A percentile compares a stretch with the other conserved stretches of the same genome.
Conservation (phyloP, 2,329 filamentous ascomycete species). For the Pyricularia grisea region DNA sequence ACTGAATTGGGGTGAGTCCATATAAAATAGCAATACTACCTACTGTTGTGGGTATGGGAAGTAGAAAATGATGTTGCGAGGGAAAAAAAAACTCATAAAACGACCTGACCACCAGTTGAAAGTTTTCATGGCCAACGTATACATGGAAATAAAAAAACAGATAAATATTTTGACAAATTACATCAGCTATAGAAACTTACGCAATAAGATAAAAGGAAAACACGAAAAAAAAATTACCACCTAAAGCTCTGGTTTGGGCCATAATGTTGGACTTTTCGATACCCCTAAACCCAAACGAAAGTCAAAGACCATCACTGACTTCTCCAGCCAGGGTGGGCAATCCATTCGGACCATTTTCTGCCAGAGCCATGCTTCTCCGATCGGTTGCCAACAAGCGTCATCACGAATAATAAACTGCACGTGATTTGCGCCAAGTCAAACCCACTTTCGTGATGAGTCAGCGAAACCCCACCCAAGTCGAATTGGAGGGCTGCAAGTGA, state of each 20-base stretch:
- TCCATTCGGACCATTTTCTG: neutral
- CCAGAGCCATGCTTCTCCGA: neutral
- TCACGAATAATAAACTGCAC: neutral
- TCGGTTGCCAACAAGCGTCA: neutral
- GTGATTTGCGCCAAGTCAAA: neutral
- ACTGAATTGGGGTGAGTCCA: neutral
- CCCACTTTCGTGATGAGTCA: neutral
- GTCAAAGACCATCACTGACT: neutral
- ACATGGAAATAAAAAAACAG: neutral
- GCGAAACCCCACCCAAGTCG: constrained; percentile 17
- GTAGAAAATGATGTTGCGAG: neutral
- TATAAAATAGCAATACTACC: neutral
- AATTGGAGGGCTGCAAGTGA: constrained; percentile 13
- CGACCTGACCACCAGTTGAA: neutral
- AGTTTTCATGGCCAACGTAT: neutral
- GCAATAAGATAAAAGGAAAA: neutral
- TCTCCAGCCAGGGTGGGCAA: neutral
- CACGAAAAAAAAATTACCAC: neutral
- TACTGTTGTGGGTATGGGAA: neutral
- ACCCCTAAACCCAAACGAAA: neutral
- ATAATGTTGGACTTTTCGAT: neutral
- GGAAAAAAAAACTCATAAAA: neutral
- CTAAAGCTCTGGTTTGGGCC: neutral
- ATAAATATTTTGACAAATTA: neutral
- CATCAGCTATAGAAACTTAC: neutral